These are phyloP conservation scores for Hygrocybe coccinea DNA, from an alignment of 768 basidiomycete genomes.

Conservation along the genomic window DNA sequence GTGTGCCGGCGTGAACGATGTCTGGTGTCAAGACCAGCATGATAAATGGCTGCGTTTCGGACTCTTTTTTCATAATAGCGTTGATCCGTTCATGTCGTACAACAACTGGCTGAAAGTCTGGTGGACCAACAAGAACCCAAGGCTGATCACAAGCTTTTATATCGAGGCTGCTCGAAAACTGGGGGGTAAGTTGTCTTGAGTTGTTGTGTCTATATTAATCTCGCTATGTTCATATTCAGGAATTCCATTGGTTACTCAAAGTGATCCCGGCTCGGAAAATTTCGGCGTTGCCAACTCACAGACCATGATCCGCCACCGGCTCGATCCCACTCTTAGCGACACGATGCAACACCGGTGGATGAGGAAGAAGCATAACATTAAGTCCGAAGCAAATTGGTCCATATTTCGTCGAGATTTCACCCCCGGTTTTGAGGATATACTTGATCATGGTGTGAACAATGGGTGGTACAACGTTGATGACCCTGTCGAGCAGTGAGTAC, in stretches of 20 bases:
- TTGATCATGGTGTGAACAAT: conserved; percentile 27
- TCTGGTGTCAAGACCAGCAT: conserved; percentile 32
- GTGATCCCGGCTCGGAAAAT: conserved; percentile 42
- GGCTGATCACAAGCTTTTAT: conserved; percentile 27
- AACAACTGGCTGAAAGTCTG: conserved; percentile 31
- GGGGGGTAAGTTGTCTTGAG: conserved; percentile 14
- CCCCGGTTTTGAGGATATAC: conserved; percentile 33
- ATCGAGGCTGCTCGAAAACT: conserved; percentile 18
- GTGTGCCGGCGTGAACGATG: conserved; percentile 31
- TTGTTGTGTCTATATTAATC: conserved; percentile 3
- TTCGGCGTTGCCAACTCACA: conserved; percentile 42
- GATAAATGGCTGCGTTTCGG: conserved; percentile 35
- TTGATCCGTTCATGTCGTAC: conserved; percentile 26
- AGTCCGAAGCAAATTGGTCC: conserved; percentile 42
- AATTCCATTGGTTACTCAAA: conserved; percentile 41
- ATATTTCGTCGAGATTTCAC: conserved; percentile 28
- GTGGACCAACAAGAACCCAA: conserved; percentile 14
- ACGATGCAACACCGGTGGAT: conserved; percentile 41
- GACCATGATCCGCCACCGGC: conserved; percentile 33
- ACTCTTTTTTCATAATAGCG: conserved; percentile 26
- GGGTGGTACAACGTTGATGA: conserved; percentile 27
- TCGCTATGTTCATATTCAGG: conserved; percentile 16
- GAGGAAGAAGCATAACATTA: conserved; percentile 36
- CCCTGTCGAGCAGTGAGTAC: conserved; percentile 17
- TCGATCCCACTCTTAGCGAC: conserved; percentile 34